Percentiles rank a stretch among this genome's conserved stretches.
Evolutionary conservation across 768 basidiomycete genomes (phyloP).

Genomic region (Panaeolus cyanescens): DNA sequence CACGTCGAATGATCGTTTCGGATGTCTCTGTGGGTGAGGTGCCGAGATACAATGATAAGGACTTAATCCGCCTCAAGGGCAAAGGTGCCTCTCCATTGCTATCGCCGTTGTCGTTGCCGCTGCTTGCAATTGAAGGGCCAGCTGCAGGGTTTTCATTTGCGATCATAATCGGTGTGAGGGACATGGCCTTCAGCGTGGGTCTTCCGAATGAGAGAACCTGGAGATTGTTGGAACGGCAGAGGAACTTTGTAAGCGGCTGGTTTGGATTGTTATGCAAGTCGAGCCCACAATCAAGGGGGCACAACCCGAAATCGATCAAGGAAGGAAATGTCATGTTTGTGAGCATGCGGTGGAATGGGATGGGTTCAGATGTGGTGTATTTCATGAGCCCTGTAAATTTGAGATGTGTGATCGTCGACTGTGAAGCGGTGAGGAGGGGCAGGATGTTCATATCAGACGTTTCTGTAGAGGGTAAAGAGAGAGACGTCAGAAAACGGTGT

Average conservation of each 20-base stretch:
- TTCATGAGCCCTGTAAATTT: background rate
- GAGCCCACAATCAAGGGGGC: background rate
- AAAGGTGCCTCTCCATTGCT: too few species aligned
- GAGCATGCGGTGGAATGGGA: background rate
- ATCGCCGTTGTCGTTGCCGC: too few species aligned
- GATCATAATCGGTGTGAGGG: background rate
- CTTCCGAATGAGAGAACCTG: constrained; percentile 1
- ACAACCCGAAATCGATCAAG: background rate
- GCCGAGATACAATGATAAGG: too few species aligned
- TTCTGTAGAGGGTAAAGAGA: background rate
- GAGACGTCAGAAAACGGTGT: background rate
- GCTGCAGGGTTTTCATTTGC: too few species aligned
- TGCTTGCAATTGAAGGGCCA: too few species aligned
- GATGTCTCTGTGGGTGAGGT: too few species aligned
- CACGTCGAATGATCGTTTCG: too few species aligned
- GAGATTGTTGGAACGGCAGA: background rate
- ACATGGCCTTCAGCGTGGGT: background rate
- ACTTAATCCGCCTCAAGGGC: too few species aligned
- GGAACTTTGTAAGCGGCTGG: background rate
- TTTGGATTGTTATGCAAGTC: background rate
- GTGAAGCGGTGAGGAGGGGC: background rate
- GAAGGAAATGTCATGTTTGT: background rate
- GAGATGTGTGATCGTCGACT: background rate
- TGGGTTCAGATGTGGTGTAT: background rate
- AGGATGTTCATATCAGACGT: background rate